Conservation (phyloP, 1,284 basidiomycete species). For the Cryptococcus jaspeensis region DNA sequence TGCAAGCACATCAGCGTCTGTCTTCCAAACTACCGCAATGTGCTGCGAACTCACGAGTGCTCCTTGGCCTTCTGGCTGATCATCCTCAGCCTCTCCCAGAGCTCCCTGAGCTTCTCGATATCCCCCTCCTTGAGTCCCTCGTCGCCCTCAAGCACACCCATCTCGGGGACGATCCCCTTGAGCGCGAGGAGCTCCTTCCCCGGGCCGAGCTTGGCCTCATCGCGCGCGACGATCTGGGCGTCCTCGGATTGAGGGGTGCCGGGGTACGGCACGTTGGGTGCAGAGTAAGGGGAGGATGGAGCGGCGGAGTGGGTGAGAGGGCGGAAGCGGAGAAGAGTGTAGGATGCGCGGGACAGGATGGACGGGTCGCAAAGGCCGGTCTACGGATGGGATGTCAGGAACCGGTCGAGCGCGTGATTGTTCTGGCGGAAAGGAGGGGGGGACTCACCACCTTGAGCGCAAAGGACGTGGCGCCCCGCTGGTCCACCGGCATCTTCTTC, state of each 20-base stretch:
- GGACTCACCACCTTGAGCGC: constrained; percentile 71
- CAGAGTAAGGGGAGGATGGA: constrained; percentile 20
- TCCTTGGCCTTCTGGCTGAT: constrained; percentile 64
- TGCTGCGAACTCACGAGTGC: constrained; percentile 30
- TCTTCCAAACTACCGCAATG: neutral
- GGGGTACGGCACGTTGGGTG: constrained; percentile 60
- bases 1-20: constrained; percentile 16
- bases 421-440: neutral
- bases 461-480: constrained; percentile 66
- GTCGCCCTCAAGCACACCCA: constrained; percentile 26
- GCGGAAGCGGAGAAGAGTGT: constrained; percentile 48
- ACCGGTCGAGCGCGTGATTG: neutral
- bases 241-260: constrained; percentile 56
- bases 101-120: constrained; percentile 59
- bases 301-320: constrained; percentile 25
- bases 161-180: constrained; percentile 28
- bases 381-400: constrained; percentile 20
- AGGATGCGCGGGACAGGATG: constrained; percentile 49
- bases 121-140: constrained; percentile 54
- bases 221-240: constrained; percentile 31
- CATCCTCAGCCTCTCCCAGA: constrained; percentile 61
- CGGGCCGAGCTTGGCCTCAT: constrained; percentile 3
- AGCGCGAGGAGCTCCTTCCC: constrained; percentile 23
- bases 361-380: constrained; percentile 49
- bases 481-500: constrained; percentile 49